Base-by-base conservation (phyloP, 2,329 filamentous ascomycete species). In the Esteya vermicola region DNA sequence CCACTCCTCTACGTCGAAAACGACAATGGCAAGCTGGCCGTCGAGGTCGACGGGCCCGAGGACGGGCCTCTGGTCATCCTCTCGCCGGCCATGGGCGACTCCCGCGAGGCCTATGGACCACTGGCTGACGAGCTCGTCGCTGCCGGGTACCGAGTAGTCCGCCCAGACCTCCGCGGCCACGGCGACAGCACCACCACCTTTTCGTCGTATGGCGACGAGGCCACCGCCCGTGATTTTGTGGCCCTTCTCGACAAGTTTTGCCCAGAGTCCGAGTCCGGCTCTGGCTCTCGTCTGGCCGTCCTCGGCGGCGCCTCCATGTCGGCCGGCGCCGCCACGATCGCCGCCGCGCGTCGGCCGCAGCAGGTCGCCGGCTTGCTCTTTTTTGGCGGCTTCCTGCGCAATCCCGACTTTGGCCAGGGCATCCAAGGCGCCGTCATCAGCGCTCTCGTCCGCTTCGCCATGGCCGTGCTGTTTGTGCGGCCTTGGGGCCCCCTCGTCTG, bases 151-250 rank as follows among this genome's bases (percentile, higher is more conserved):
- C 47, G 47, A 14, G 45, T 49, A 8, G 47, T 45, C 9, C 28
- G 45, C 18, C 16, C 44, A 12, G 48, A 50, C 36, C 43, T 47
- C 25, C 47, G 48, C 35, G 48, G 48, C 35, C 45, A 47, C 36
- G 44, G 44, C 40, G 48, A 47, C 32, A 42, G 45, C 19, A 36
- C 36, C 3, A 26, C 37, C 7, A 33, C 7, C 3, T 49, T 49
- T 18, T 9, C 9, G 4, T 21, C 18, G 26, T 48, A 46, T 38
- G 48, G 48, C 31, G 48, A 50, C 36, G 33, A 27, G 13, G 43
- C 38, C 13, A 46, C 44, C 4, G 45, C 48, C 1, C n/a, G 38
- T 5, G 48, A 50, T 25, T 28, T 46, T 12, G 21, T 47, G 12
- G 32, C 26, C 12, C 38, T 50, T 8, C 38, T 40, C 14, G 45